Percentiles rank a stretch among this genome's conserved stretches.
These are phyloP conservation scores for Saururus chinensis DNA, from an alignment of 164 flowering plant species.

Conservation along the genomic window DNA sequence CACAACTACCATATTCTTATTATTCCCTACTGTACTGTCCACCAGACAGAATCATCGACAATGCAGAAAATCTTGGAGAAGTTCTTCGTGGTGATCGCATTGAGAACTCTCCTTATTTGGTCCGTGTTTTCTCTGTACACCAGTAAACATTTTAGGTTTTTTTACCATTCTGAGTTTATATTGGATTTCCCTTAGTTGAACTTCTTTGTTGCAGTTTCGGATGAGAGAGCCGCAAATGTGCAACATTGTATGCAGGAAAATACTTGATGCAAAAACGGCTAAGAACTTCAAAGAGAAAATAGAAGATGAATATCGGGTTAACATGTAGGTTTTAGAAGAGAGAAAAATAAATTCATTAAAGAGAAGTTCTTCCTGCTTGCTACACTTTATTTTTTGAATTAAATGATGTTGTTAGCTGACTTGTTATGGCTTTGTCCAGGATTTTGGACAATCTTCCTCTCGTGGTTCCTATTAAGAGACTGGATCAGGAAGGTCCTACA, in stretches of 20 bases:
- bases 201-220: conserved; percentile 50
- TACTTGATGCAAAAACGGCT: conserved; percentile 60
- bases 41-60: conserved; percentile 59
- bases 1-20: conserved; percentile 90
- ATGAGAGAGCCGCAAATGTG: conserved; percentile 88
- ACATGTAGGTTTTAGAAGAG: conserved; percentile 45
- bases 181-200: conserved; percentile 8
- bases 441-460: conserved; percentile 92
- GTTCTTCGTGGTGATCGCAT: conserved; percentile 98
- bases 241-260: conserved; percentile 42
- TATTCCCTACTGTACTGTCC: conserved; percentile 74
- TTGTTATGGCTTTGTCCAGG: conserved; percentile 31
- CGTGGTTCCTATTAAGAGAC: conserved; percentile 60
- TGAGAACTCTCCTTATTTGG: conserved; percentile 81
- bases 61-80: conserved; percentile 97
- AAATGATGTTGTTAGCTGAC: too few relatives aligned
- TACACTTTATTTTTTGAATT: neutral
- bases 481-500: conserved; percentile 41
- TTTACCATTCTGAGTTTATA: neutral
- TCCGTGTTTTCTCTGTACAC: conserved; percentile 12
- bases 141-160: neutral
- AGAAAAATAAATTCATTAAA: neutral
- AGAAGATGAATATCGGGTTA: conserved; percentile 80
- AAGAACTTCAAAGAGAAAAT: conserved; percentile 86
- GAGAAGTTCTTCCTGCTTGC: neutral